These are phyloP conservation scores for Globisporangium splendens DNA, from an alignment of 352 stramenopile species.

Conservation along the genomic window DNA sequence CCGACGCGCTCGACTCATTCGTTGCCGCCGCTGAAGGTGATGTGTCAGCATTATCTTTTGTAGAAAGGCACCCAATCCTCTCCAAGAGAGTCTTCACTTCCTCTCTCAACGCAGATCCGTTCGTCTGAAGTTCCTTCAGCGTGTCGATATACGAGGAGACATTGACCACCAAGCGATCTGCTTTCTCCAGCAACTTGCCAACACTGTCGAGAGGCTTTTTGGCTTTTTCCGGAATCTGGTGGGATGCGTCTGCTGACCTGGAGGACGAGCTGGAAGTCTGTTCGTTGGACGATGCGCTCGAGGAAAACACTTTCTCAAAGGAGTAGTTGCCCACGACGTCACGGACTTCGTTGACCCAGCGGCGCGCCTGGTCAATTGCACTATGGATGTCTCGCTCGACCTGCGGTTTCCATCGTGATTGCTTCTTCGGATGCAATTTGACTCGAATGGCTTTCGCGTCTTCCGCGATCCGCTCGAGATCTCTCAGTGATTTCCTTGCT, in stretches of 20 bases:
- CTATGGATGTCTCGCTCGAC: conserved; percentile 77
- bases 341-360: conserved; percentile 76
- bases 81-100: conserved; percentile 54
- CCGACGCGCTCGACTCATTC: conserved; percentile 6
- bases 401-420: conserved; percentile 80
- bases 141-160: conserved; percentile 59
- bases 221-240: conserved; percentile 22
- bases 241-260: conserved; percentile 7
- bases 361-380: conserved; percentile 55
- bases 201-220: conserved; percentile 73
- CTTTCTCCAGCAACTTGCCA: conserved; percentile 63
- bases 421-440: conserved; percentile 68
- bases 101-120: conserved; percentile 38
- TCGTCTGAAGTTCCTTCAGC: conserved; percentile 52
- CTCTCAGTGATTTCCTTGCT: conserved; percentile 54
- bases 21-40: conserved; percentile 2
- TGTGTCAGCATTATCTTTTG: conserved; percentile 10
- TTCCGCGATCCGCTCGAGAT: conserved; percentile 53
- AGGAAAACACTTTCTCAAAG: conserved; percentile 65
- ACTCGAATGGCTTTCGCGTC: conserved; percentile 74
- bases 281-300: conserved; percentile 23
- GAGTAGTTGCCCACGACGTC: conserved; percentile 52
- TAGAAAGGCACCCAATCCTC: conserved; percentile 42
- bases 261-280: conserved; percentile 23
- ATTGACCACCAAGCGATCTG: conserved; percentile 53